Base-by-base conservation (phyloP, 2,329 filamentous ascomycete genomes). In the Ascochyta pisi region DNA sequence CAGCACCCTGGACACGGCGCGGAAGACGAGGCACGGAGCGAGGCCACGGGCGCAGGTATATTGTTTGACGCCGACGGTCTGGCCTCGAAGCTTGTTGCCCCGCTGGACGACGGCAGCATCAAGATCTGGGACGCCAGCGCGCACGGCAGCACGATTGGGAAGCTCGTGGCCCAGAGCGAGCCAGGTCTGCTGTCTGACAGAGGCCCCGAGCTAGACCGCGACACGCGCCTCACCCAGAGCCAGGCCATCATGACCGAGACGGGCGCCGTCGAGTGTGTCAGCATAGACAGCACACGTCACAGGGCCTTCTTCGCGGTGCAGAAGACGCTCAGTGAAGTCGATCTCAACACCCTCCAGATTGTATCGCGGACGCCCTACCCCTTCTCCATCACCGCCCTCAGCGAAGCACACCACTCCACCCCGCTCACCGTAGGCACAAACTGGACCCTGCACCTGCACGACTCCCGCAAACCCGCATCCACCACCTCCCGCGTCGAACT, bases 341-440 rank as follows among this genome's bases (percentile, higher is more conserved):
- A 97, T 72, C 81, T 97, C 42, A 81, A 84, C 57, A 91, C 89
- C 0, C 77, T 96, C 10, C 82, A 86, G 48, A 80, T 92, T 3
- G 79, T 92, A 5, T 88, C 86, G 22, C 84, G 86, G 50, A 85
- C 90, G 52, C 83, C 82, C 3, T 97, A 91, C 66, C 89, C 92
- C 1, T 93, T 89, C 81, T 86, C 89, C 27, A 91, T 98, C 62
- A 94, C 90, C 35, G 89, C 92, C 0, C 78, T 98, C 16, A 97
- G 93, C 0, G 82, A 88, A 45, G 83, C 87, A 39, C 78, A 86
- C 63, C 78, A 86, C 44, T 82, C 83, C 0, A 82, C 88, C 0
- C 92, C 93, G 0, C 76, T 98, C 34, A 95, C 92, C 0, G 85
- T 98, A 13, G 94, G 92, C 22, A 96, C 92, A 1, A 90, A 89